Evolutionary conservation across 371 early-diverging fungal species (phyloP).

Genomic region (Saksenaea oblongispora): DNA sequence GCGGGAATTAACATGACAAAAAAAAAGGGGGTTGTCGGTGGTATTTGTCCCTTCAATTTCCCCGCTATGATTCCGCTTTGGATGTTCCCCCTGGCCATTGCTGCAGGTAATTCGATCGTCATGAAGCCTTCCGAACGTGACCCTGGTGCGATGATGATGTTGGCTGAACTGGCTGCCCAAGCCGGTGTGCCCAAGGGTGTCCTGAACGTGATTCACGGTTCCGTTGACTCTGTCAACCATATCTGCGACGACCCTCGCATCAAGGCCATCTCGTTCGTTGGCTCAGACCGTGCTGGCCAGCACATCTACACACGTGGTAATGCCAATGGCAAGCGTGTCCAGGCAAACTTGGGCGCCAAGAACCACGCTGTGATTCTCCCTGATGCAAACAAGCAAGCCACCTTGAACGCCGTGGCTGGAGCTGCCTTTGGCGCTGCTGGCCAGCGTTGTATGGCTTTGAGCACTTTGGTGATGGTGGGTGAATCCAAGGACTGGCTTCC

Average conservation of each 20-base stretch:
- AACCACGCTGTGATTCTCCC: constrained; percentile 96
- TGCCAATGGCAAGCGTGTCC: constrained; percentile 93
- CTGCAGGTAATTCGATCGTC: constrained; percentile 86
- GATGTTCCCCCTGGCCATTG: constrained; percentile 97
- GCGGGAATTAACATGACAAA: not conserved
- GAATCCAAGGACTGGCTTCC: constrained; percentile 86
- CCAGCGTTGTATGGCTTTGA: constrained; percentile 95
- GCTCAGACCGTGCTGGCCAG: constrained; percentile 81
- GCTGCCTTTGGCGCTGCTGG: constrained; percentile 98
- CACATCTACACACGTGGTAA: constrained; percentile 91
- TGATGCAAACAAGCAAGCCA: constrained; percentile 89
- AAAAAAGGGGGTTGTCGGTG: constrained; percentile 84
- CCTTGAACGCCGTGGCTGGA: constrained; percentile 89
- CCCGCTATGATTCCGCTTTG: constrained; percentile 96
- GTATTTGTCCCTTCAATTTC: constrained; percentile 97
- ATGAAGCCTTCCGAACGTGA: constrained; percentile 96
- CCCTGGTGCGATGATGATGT: constrained; percentile 94
- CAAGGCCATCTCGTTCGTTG: constrained; percentile 95
- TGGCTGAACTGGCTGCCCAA: constrained; percentile 88
- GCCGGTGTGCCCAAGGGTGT: constrained; percentile 96
- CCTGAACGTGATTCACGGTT: constrained; percentile 93
- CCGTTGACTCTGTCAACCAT: constrained; percentile 88
- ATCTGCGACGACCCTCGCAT: constrained; percentile 86
- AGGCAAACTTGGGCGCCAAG: constrained; percentile 97
- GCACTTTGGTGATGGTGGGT: constrained; percentile 92